These are phyloP conservation scores for Trametes cingulata DNA, from an alignment of 768 basidiomycete species.

Conservation along the genomic window DNA sequence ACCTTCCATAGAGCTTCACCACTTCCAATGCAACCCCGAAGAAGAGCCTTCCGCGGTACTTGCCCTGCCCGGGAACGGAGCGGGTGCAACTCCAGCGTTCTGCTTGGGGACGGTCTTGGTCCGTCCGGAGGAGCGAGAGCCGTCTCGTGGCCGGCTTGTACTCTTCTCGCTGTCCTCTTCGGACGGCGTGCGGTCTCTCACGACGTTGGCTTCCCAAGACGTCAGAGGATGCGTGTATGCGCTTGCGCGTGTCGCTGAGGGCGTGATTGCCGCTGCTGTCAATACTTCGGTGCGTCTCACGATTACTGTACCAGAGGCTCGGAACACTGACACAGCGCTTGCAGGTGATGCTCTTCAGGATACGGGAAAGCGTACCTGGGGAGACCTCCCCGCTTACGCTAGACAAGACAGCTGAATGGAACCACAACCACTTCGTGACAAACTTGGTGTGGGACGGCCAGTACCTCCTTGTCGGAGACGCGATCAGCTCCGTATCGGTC, in stretches of 20 bases:
- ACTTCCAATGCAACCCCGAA: slow-evolving; percentile 47
- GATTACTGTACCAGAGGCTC: background rate
- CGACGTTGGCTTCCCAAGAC: slow-evolving; percentile 42
- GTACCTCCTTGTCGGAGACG: slow-evolving; percentile 72
- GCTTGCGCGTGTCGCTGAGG: slow-evolving; percentile 44
- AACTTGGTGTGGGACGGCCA: slow-evolving; percentile 59
- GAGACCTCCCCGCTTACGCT: slow-evolving; percentile 35
- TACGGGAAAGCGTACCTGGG: slow-evolving; percentile 46
- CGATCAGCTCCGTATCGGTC: slow-evolving; percentile 75
- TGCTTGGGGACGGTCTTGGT: slow-evolving; percentile 42
- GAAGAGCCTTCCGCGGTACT: slow-evolving; percentile 67
- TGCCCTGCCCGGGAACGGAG: slow-evolving; percentile 22
- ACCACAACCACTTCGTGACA: slow-evolving; percentile 80
- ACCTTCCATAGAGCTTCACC: slow-evolving; percentile 41
- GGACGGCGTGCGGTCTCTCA: slow-evolving; percentile 22
- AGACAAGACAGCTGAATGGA: slow-evolving; percentile 58
- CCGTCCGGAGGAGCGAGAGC: slow-evolving; percentile 32
- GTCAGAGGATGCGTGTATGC: slow-evolving; percentile 73
- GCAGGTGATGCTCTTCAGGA: slow-evolving; percentile 38
- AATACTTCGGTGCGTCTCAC: slow-evolving; percentile 66
- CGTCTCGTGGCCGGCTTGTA: slow-evolving; percentile 58
- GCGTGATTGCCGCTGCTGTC: slow-evolving; percentile 64
- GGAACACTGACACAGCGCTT: background rate
- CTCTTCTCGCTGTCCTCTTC: slow-evolving; percentile 46
- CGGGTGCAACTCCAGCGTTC: slow-evolving; percentile 25